Evolutionary conservation across 1,284 basidiomycete species (phyloP).

Genomic region (Leccinum solheimii): DNA sequence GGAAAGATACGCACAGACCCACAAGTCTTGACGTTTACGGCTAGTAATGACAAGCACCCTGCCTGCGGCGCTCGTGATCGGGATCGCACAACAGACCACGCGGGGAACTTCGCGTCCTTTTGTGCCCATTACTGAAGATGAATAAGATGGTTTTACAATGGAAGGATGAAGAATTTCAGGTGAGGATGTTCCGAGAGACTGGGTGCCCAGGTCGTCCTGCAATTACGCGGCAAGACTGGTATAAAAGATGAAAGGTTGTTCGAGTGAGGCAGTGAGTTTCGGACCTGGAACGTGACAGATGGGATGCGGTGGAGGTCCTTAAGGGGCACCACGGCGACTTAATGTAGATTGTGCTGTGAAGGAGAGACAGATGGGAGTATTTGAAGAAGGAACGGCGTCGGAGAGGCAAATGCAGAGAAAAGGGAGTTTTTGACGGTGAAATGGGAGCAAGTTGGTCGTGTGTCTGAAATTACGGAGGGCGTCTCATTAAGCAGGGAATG

Average conservation of each 20-base stretch:
- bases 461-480: constrained; percentile 40
- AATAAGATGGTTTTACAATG: constrained; percentile 17
- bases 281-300: constrained; percentile 10
- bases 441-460: constrained; percentile 32
- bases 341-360: constrained; percentile 14
- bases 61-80: constrained; percentile 65
- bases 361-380: constrained; percentile 10
- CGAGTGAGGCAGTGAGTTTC: constrained; percentile 2
- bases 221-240: constrained; percentile 2
- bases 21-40: constrained; percentile 72
- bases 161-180: not conserved
- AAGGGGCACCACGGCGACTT: constrained; percentile 15
- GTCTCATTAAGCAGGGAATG: constrained; percentile 22
- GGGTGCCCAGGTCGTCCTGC: not conserved
- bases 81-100: constrained; percentile 84
- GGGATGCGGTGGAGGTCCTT: constrained; percentile 5
- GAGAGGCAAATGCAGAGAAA: constrained; percentile 13
- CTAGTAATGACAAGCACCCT: constrained; percentile 81
- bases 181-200: not conserved
- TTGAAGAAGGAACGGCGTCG: constrained; percentile 14
- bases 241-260: constrained; percentile 12
- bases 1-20: constrained; percentile 73
- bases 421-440: constrained; percentile 25
- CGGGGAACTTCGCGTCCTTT: constrained; percentile 76
- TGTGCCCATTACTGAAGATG: constrained; percentile 56